Evolutionary conservation across 2,329 filamentous ascomycete species (phyloP).

Genomic region (Paraphaeosphaeria minitans): DNA sequence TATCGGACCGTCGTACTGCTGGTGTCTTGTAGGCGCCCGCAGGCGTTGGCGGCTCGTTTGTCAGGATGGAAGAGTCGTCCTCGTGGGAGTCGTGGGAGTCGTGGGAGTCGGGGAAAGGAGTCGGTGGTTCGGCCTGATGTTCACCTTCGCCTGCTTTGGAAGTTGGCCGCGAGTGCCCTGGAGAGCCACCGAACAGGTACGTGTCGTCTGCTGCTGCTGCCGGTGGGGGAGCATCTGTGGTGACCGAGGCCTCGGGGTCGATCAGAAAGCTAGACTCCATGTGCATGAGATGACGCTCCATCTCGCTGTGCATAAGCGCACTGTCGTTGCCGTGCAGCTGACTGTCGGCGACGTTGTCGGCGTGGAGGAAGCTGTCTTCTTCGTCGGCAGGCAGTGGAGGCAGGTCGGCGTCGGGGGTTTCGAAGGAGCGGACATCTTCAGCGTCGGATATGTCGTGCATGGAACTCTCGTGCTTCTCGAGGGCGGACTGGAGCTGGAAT

Average conservation of each 20-base stretch:
- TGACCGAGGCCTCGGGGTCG: slow-evolving; percentile 50
- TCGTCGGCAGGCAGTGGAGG: slow-evolving; percentile 48
- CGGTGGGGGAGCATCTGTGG: slow-evolving; percentile 29
- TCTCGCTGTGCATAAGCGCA: slow-evolving; percentile 61
- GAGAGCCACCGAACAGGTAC: slow-evolving; percentile 51
- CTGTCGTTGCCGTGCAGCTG: slow-evolving; percentile 46
- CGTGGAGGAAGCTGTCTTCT: slow-evolving; percentile 47
- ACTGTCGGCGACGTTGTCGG: slow-evolving; percentile 34
- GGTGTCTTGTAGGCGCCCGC: slow-evolving; percentile 52
- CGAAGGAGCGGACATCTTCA: slow-evolving; percentile 42
- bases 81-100: slow-evolving; percentile 22
- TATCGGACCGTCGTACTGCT: slow-evolving; percentile 35
- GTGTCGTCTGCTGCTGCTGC: slow-evolving; percentile 49
- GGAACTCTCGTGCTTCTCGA: slow-evolving; percentile 24
- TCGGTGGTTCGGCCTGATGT: slow-evolving; percentile 4
- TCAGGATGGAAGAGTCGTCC: slow-evolving; percentile 35
- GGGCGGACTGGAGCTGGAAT: slow-evolving; percentile 17
- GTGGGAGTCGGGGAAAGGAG: slow-evolving; percentile 17
- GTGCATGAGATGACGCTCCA: slow-evolving; percentile 64
- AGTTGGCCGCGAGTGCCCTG: slow-evolving; percentile 32
- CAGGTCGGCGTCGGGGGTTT: slow-evolving; percentile 45
- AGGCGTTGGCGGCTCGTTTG: slow-evolving; percentile 46
- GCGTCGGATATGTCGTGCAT: slow-evolving; percentile 33
- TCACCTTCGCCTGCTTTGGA: slow-evolving; percentile 18
- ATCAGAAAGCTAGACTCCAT: slow-evolving; percentile 68